Evolutionary conservation across 805 yeast genomes (phyloP).

Genomic region (Debaryomyces hansenii): DNA sequence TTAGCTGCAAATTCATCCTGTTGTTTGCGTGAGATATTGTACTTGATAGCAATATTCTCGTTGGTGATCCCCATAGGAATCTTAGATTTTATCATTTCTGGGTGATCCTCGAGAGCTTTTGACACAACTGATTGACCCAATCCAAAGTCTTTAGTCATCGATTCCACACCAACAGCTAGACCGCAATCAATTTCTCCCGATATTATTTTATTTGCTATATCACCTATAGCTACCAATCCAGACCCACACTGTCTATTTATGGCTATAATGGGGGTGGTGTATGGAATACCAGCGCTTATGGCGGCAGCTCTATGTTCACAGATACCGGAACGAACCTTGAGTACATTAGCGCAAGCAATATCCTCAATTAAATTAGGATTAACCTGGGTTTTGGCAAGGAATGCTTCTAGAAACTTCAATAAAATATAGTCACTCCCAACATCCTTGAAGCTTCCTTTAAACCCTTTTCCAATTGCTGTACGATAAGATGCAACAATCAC

Average conservation of each 20-base stretch:
- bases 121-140: conserved; percentile 61
- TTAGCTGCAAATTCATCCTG: conserved; percentile 90
- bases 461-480: conserved; percentile 86
- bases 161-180: conserved; percentile 88
- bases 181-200: conserved; percentile 90
- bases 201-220: conserved; percentile 83
- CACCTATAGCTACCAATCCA: conserved; percentile 86
- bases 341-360: conserved; percentile 86
- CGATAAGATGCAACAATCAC: conserved; percentile 89
- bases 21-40: conserved; percentile 57
- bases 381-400: conserved; percentile 53
- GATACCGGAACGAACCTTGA: conserved; percentile 92
- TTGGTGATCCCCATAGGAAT: conserved; percentile 97
- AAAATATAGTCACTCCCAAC: conserved; percentile 79
- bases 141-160: conserved; percentile 86
- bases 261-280: conserved; percentile 73
- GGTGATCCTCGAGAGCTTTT: conserved; percentile 25
- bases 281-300: conserved; percentile 87
- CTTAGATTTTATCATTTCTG: conserved; percentile 60
- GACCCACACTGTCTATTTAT: conserved; percentile 94
- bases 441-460: conserved; percentile 83
- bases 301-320: conserved; percentile 91
- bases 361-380: conserved; percentile 67
- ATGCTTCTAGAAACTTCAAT: conserved; percentile 59
- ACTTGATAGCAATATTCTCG: conserved; percentile 80